Percentiles rank a stretch among this genome's conserved stretches.
phyloP scores from a whole-genome alignment of 202 grass and related monocot genomes.

The Alloteropsis angusta region DNA sequence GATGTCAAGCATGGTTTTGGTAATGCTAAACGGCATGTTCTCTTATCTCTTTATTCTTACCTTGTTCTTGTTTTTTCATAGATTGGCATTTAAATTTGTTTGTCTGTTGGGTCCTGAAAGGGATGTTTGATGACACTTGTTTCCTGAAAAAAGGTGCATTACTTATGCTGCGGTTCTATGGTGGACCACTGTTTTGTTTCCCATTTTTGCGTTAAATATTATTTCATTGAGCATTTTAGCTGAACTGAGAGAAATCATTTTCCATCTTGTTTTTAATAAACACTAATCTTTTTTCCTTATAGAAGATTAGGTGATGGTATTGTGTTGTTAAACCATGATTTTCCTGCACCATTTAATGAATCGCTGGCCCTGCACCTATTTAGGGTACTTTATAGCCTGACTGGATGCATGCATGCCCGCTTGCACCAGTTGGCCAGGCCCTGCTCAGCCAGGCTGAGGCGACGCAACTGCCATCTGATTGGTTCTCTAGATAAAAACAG shows the following conservation, averaged over 20 bases:
- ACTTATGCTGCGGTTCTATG: neutral
- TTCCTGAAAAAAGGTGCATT: neutral
- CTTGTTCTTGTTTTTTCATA: neutral
- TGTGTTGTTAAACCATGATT: neutral
- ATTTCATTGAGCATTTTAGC: constrained; percentile 12
- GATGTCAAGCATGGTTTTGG: constrained; percentile 40
- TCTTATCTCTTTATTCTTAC: constrained; percentile 31
- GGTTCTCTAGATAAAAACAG: no score
- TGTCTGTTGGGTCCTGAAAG: neutral
- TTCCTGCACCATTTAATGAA: neutral
- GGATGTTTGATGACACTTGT: constrained; percentile 4
- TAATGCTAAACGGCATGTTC: constrained; percentile 55
- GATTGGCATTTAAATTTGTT: neutral
- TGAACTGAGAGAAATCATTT: neutral
- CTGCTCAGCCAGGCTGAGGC: no score
- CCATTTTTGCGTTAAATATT: neutral
- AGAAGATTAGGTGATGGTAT: neutral
- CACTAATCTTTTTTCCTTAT: neutral
- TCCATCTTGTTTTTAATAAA: neutral
- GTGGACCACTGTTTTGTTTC: neutral
- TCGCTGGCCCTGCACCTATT: neutral
- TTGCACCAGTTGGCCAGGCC: no score
- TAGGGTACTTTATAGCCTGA: neutral
- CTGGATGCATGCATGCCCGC: no score
- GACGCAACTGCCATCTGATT: no score